Evolutionary conservation across 1,284 basidiomycete genomes (phyloP).

Genomic region (Cryptococcus floricola): DNA sequence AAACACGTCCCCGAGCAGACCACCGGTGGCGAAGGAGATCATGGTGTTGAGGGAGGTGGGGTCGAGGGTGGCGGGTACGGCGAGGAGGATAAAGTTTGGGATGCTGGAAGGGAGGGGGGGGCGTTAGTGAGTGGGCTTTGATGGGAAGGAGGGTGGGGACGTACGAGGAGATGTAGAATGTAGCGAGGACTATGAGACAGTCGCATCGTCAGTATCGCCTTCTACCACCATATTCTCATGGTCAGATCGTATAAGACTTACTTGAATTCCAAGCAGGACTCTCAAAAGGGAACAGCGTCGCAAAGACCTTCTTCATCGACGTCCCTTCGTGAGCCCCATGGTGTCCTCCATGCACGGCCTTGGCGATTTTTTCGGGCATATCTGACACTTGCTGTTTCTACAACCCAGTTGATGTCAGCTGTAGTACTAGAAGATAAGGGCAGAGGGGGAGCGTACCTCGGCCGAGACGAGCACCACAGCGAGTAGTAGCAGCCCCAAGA

Average conservation of each 20-base stretch:
- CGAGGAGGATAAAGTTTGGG: slow-evolving; percentile 85
- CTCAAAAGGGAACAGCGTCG: slow-evolving; percentile 75
- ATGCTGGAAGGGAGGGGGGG: slow-evolving; percentile 53
- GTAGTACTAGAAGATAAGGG: no score
- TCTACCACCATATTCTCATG: neutral
- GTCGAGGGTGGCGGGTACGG: slow-evolving; percentile 80
- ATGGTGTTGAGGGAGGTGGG: slow-evolving; percentile 79
- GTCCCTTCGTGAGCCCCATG: slow-evolving; percentile 12
- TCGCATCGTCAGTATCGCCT: slow-evolving; percentile 2
- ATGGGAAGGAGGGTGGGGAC: slow-evolving; percentile 34
- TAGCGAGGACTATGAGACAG: slow-evolving; percentile 62
- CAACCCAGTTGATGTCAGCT: no score
- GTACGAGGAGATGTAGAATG: slow-evolving; percentile 90
- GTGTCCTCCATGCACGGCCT: neutral
- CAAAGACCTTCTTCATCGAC: slow-evolving; percentile 58
- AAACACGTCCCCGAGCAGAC: slow-evolving; percentile 83
- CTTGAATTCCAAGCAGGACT: slow-evolving; percentile 74
- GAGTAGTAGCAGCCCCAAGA: no score
- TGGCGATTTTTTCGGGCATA: no score
- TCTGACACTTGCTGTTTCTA: no score
- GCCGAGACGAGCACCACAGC: no score
- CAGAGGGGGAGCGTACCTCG: no score
- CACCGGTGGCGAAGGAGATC: slow-evolving; percentile 66
- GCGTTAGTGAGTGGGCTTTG: neutral
- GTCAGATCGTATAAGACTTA: slow-evolving; percentile 35